Evolutionary conservation across 495 filamentous ascomycete species (phyloP).

Genomic region (Durotheca rogersii): DNA sequence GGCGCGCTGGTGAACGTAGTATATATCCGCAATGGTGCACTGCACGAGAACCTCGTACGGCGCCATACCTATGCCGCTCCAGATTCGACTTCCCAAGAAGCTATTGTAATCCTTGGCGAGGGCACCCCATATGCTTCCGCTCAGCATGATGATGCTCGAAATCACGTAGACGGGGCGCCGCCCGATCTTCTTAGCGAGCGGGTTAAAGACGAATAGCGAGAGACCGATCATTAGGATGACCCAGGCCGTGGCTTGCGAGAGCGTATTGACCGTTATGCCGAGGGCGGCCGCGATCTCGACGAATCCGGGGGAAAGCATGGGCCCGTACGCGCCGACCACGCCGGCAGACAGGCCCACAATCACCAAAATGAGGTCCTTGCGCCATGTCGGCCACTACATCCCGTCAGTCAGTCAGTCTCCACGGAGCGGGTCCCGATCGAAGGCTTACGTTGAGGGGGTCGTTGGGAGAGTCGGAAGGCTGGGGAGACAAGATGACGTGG

Average conservation of each 20-base stretch:
- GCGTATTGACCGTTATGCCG: constrained; percentile 35
- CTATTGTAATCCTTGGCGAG: constrained; percentile 55
- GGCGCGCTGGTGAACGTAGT: constrained; percentile 66
- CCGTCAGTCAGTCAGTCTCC: too few relatives aligned
- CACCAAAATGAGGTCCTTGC: constrained; percentile 54
- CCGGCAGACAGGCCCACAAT: constrained; percentile 56
- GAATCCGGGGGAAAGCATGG: constrained; percentile 55
- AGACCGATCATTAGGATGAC: constrained; percentile 39
- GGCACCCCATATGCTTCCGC: constrained; percentile 61
- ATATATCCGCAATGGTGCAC: constrained; percentile 56
- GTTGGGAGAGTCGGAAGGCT: constrained; percentile 56
- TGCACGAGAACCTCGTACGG: constrained; percentile 61
- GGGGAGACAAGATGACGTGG: constrained; percentile 54
- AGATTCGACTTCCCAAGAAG: constrained; percentile 54
- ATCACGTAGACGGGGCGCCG: constrained; percentile 63
- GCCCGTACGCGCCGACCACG: constrained; percentile 57
- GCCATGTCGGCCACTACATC: constrained; percentile 55
- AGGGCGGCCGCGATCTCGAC: constrained; percentile 42
- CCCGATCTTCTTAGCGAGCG: constrained; percentile 63
- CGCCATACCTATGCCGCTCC: constrained; percentile 56
- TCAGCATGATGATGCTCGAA: constrained; percentile 58
- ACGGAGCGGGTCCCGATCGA: neutral
- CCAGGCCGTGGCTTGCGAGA: constrained; percentile 42
- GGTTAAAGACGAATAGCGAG: constrained; percentile 58
- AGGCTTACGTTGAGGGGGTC: constrained; percentile 52